phyloP scores from a whole-genome alignment of 2,329 filamentous ascomycete species.

The Aspergillus novofumigatus region DNA sequence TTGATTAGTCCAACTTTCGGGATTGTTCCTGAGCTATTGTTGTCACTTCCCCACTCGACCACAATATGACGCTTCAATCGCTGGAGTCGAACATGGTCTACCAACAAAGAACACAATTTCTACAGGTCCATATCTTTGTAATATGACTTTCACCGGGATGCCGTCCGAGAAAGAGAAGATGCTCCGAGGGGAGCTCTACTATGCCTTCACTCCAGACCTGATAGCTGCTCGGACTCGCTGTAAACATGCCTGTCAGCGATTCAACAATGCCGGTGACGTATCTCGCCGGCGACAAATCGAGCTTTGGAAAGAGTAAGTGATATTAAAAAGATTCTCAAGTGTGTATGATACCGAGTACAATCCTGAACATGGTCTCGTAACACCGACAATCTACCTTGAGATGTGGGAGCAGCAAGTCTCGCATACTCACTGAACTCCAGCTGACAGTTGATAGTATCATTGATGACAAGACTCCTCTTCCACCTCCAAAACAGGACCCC shows the following conservation, averaged over 20 bases:
- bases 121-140: conserved; percentile 12
- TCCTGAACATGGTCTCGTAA: background rate
- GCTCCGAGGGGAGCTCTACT: conserved; percentile 66
- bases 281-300: conserved; percentile 60
- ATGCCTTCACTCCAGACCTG: conserved; percentile 67
- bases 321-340: background rate
- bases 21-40: background rate
- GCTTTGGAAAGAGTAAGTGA: conserved; percentile 66
- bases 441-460: conserved; percentile 50
- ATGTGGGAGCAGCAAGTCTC: background rate
- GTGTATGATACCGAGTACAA: background rate
- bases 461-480: conserved; percentile 59
- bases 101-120: conserved; percentile 3
- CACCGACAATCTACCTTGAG: background rate
- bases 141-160: background rate
- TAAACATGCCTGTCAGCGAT: conserved; percentile 56
- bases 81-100: background rate
- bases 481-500: conserved; percentile 52
- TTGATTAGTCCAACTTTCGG: background rate
- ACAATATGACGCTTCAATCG: background rate
- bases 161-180: conserved; percentile 44
- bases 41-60: background rate
- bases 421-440: background rate
- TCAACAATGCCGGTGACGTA: conserved; percentile 60
- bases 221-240: conserved; percentile 61